Evolutionary conservation across 2,329 filamentous ascomycete species (phyloP), one percentile per base, ranked within the genome.

Genomic region (Colletotrichum phormii): DNA sequence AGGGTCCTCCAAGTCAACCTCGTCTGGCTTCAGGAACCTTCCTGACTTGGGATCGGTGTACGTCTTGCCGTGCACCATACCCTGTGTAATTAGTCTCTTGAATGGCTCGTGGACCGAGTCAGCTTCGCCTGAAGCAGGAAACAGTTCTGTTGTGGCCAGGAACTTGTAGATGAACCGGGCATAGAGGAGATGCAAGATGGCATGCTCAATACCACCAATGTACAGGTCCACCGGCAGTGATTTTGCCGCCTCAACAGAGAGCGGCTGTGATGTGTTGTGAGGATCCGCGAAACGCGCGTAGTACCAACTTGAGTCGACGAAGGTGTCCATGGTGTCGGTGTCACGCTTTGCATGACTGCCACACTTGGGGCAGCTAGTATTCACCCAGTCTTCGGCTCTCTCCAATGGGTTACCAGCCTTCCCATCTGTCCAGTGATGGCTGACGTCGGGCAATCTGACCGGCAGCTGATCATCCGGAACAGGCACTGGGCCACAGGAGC

Each of bases 281-380:
- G 93, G 86, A 77, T 97, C 94, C 33, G 92, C 83, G 77, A 95
- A 97, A 13, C 94, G 90, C 83, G 95, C 90, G 78, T 92, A 97
- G 81, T 98, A 98, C 95, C 95, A 98, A 66, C 95, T 97, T 1
- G 95, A 97, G 82, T 97, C 95, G 73, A 98, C 95, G 82, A 98
- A 98, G 0, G 95, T 98, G 81, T 98, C 95, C 95, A 98, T 97
- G 3, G 95, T 98, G 80, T 98, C 95, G 0, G 95, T 97, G 75
- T 98, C 95, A 75, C 95, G 89, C 79, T 91, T 93, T 7, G 94
- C 95, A 29, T 90, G 83, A 1, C 89, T 87, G 18, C 88, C 84
- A 77, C 95, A 98, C 76, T 89, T 89, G 5, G 95, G 95, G 79
- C 95, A 98, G 3, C 86, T 81, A 0, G 91, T 93, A 77, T 95